Conservation (phyloP, 495 filamentous ascomycete species). For the Xylaria sp. region DNA sequence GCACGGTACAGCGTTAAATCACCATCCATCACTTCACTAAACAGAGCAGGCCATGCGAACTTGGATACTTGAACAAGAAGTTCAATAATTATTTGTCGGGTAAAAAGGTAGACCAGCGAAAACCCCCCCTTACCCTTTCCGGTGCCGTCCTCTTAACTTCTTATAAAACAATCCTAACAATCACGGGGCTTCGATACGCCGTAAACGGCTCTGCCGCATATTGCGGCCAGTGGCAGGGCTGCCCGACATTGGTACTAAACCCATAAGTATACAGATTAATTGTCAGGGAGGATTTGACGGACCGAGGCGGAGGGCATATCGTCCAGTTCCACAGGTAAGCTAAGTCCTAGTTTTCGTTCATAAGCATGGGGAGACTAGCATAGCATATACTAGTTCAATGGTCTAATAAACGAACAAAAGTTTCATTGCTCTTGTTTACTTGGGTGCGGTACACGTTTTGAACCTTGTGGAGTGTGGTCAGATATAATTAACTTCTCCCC, state of each 20-base stretch:
- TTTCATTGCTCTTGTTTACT: not conserved
- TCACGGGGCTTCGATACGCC: not conserved
- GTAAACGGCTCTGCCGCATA: not conserved
- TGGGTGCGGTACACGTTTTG: not conserved
- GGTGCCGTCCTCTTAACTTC: not conserved
- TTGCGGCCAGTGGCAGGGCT: slow-evolving; percentile 1
- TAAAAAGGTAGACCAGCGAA: not conserved
- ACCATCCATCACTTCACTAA: slow-evolving; percentile 18
- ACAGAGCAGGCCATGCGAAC: not conserved
- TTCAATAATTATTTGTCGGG: not conserved
- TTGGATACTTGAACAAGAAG: not conserved
- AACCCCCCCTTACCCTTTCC: not conserved
- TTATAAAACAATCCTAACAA: not conserved
- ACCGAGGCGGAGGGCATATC: not conserved
- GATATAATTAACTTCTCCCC: slow-evolving; percentile 16
- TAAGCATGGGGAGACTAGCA: not conserved
- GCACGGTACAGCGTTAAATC: slow-evolving; percentile 10
- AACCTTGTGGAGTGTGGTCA: not conserved
- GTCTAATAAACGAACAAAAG: not conserved
- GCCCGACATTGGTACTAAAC: not conserved
- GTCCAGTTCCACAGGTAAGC: not conserved
- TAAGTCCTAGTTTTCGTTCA: slow-evolving; percentile 5
- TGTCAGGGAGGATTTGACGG: not conserved
- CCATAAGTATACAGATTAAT: not conserved
- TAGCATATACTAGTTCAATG: not conserved